Percentiles rank a stretch among this genome's conserved stretches.
Evolutionary conservation across 352 stramenopile genomes (phyloP).

Genomic region (Phytopythium montanum): DNA sequence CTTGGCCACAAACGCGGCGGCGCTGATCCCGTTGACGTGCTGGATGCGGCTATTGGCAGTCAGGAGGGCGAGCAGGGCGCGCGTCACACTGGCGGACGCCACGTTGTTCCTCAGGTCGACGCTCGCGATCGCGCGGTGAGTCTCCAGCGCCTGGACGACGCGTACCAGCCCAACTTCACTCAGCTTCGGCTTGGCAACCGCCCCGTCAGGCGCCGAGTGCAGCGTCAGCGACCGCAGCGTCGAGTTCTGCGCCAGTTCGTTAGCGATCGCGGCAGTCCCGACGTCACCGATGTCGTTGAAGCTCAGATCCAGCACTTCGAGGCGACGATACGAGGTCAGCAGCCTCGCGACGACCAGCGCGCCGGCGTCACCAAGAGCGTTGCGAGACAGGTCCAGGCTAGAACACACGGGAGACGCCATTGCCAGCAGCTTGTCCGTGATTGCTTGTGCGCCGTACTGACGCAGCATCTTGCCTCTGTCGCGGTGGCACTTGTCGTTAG

Average conservation of each 20-base stretch:
- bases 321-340: constrained; percentile 21
- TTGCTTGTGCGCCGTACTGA: constrained; percentile 43
- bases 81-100: constrained; percentile 24
- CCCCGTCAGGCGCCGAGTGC: constrained; percentile 40
- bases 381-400: constrained; percentile 44
- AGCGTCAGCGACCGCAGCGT: constrained; percentile 44
- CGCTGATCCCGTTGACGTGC: constrained; percentile 54
- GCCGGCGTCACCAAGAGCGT: constrained; percentile 55
- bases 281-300: constrained; percentile 70
- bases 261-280: constrained; percentile 33
- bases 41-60: constrained; percentile 33
- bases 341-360: constrained; percentile 39
- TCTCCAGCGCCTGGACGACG: constrained; percentile 31
- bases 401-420: constrained; percentile 20
- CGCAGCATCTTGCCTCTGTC: constrained; percentile 33
- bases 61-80: constrained; percentile 35
- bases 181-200: constrained; percentile 25
- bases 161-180: constrained; percentile 35
- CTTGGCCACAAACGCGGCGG: constrained; percentile 29
- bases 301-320: constrained; percentile 59
- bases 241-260: constrained; percentile 37
- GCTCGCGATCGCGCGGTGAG: constrained; percentile 29
- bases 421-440: constrained; percentile 33
- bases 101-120: constrained; percentile 56
- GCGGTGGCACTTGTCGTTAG: background rate